Percentiles rank a stretch among this genome's conserved stretches.
These are phyloP conservation scores for Populus hybrid DNA, from an alignment of 441 rosid species.

Conservation along the genomic window DNA sequence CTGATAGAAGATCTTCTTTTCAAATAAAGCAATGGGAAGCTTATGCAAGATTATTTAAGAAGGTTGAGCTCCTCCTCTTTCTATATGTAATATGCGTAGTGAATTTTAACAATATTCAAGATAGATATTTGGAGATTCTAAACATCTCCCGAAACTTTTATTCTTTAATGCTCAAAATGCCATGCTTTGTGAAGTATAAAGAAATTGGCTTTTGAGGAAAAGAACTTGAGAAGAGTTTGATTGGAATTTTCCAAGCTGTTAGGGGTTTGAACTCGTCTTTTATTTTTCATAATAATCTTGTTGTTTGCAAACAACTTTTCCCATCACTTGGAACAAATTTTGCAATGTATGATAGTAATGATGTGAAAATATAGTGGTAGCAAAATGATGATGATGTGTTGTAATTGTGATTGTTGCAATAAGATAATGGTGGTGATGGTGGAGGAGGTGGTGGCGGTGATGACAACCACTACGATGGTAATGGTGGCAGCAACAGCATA, in stretches of 20 bases:
- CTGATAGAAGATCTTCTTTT: constrained; percentile 65
- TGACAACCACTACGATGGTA: no score
- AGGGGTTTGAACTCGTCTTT: no score
- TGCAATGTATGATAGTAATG: no score
- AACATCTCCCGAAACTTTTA: background rate
- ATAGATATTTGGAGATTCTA: background rate
- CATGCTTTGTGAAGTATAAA: background rate
- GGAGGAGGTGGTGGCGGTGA: no score
- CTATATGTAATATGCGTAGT: background rate
- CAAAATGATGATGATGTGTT: no score
- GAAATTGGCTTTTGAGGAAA: background rate
- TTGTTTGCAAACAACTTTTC: no score
- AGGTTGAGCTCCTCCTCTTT: constrained; percentile 37
- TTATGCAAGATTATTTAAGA: constrained; percentile 64
- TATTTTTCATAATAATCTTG: no score
- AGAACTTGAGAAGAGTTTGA: background rate
- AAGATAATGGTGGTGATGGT: no score
- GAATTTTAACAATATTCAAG: background rate
- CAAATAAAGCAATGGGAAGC: constrained; percentile 71
- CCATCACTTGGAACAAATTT: no score
- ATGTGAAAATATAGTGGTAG: no score
- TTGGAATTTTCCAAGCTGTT: background rate
- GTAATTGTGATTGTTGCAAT: no score
- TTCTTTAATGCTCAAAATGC: background rate
- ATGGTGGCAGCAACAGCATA: no score